A percentile compares a stretch with the other conserved stretches of the same genome.
These are phyloP conservation scores for Apiotrichum domesticum DNA, from an alignment of 1,284 basidiomycete species.

Conservation along the genomic window DNA sequence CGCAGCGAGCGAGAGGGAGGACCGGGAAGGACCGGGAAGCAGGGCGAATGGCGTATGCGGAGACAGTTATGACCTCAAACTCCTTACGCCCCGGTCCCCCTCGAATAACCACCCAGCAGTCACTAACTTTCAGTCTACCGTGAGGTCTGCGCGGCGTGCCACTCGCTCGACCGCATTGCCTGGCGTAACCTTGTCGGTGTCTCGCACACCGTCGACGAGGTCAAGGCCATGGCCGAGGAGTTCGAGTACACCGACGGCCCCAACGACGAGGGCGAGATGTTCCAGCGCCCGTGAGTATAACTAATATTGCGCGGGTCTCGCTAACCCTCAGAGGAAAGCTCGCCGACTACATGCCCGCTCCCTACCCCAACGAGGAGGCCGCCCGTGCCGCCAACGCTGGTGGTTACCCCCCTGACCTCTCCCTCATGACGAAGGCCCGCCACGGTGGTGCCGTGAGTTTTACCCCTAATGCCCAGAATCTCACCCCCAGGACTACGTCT, in stretches of 20 bases:
- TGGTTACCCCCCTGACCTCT: slow-evolving; percentile 94
- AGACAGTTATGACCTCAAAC: too few species aligned
- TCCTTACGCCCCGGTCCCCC: too few species aligned
- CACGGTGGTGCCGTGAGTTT: slow-evolving; percentile 83
- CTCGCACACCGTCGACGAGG: slow-evolving; percentile 91
- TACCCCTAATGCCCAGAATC: slow-evolving; percentile 49
- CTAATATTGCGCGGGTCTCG: background rate
- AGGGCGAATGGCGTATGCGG: too few species aligned
- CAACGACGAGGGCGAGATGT: slow-evolving; percentile 94
- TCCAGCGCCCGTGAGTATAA: slow-evolving; percentile 77
- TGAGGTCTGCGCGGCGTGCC: slow-evolving; percentile 97
- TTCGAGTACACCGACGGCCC: slow-evolving; percentile 97
- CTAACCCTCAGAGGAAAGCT: slow-evolving; percentile 39
- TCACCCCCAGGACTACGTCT: slow-evolving; percentile 88
- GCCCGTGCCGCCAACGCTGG: slow-evolving; percentile 81
- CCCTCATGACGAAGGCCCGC: slow-evolving; percentile 95
- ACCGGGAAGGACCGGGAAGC: too few species aligned
- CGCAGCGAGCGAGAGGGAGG: too few species aligned
- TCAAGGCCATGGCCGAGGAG: slow-evolving; percentile 88
- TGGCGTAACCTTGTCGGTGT: slow-evolving; percentile 99
- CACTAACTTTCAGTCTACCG: slow-evolving; percentile 66
- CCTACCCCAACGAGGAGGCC: slow-evolving; percentile 98
- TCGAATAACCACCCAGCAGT: too few species aligned
- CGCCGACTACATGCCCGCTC: slow-evolving; percentile 92
- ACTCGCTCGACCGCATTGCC: slow-evolving; percentile 97